Base-by-base conservation (phyloP, 2,329 filamentous ascomycete species). In the Colletotrichum sp. region DNA sequence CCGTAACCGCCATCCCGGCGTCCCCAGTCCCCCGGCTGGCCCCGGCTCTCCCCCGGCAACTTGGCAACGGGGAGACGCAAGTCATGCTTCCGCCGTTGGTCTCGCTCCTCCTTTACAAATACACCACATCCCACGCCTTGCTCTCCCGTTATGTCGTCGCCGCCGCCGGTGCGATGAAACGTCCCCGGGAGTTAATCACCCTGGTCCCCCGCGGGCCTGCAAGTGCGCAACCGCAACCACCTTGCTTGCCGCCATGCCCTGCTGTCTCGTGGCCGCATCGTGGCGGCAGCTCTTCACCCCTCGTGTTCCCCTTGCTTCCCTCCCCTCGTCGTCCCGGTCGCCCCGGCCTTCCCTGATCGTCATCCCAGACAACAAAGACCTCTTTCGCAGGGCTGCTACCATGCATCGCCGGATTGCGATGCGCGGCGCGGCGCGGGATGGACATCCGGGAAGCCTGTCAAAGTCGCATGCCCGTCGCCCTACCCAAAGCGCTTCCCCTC, bases 281-380 rank as follows among this genome's bases (percentile, higher is more conserved):
- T 65, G 74, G 70, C 70, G 70, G 49, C 74, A 65, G 70, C 64
- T 76, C 71, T 76, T 76, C 70, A 76, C 49, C 57, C 73, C 70
- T 76, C 70, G 44, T 69, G 64, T 69, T 69, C 57, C 70, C 74
- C 64, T 44, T 61, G 62, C 72, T 39, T 52, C 39, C 52, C 19
- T 49, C 55, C 59, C 59, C 16, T 36, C n/a, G 32, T 39, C 32
- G 13, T 36, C 32, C 39, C 44, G 27, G 70, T 30, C 64, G 44
- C 70, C 64, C 65, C 64, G 19, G 27, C 25, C 34, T 39, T 44
- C 39, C 22, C 30, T 69, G 44, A 62, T 70, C 29, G 25, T 65
- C 64, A 39, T 65, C 29, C 15, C 13, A 36, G 61, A 32, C 61
- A 64, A 27, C 30, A 25, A n/a, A n/a, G 13, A 6, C 29, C n/a